Base-by-base conservation (phyloP, 495 filamentous ascomycete genomes). In the Penicillium pancosmium region DNA sequence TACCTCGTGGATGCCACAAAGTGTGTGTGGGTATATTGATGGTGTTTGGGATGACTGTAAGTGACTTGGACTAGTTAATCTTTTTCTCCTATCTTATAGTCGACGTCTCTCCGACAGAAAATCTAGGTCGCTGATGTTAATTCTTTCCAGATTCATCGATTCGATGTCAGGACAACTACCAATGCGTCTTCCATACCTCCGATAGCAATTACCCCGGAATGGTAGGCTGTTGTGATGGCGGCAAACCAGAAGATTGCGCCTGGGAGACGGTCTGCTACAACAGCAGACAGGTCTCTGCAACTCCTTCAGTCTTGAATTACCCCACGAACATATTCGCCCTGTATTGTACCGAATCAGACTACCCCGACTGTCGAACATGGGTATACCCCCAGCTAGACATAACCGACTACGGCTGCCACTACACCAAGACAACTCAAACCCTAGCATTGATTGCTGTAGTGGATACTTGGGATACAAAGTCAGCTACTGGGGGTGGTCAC, bases 151-250 rank as follows among this genome's bases (percentile, higher is more conserved):
- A 27, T 23, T 49, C 50, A 19, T 25, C 31, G 4, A 50, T 63
- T 10, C 27, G 40, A 41, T 58, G 55, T 33, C 41, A 41, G 16
- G 36, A 19, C 38, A 40, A 25, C 27, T 34, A 21, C 18, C 51
- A 60, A 47, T 64, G 60, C n/a, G 48, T 63, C 15, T 59, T 63
- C 38, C 60, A 63, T 40, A 63, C 60, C 25, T 21, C 55, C n/a
- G 52, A 55, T 15, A 25, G 12, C 48, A 53, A 15, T 4, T 63
- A 55, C 36, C 55, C 47, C 1, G 52, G 44, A 15, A 54, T 63
- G 50, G 55, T 63, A 23, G 60, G 55, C 27, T 63, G 60, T n/a
- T 63, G 60, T 38, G 21, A 51, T 18, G 49, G 54, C 6, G 19
- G 31, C 43, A 44, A 56, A 31, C 49, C 61, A n/a, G 15, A 47